A percentile compares a stretch with the other conserved stretches of the same genome.
phyloP scores from a whole-genome alignment of 129 eudicot genomes.

The Deinandra increscens region DNA sequence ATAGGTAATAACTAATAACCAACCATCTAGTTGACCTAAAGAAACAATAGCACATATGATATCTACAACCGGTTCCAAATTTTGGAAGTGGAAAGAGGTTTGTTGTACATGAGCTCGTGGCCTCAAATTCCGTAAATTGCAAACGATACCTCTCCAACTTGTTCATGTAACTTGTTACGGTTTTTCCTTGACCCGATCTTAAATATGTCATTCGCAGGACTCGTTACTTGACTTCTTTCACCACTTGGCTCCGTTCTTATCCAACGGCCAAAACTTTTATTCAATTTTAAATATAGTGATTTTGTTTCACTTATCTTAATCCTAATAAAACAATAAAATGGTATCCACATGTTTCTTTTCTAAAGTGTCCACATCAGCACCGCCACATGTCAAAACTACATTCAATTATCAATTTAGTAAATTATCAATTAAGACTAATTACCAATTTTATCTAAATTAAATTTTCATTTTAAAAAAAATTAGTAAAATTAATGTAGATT shows the following conservation, averaged over 20 bases:
- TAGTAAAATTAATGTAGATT: no score
- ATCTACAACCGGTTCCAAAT: not conserved
- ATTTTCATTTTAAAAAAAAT: no score
- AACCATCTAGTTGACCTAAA: no score
- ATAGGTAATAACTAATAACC: no score
- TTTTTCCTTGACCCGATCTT: constrained; percentile 26
- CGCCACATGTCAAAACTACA: no score
- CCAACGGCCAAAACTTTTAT: not conserved
- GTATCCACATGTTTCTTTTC: no score
- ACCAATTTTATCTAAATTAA: no score
- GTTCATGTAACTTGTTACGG: constrained; percentile 19
- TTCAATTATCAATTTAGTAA: no score
- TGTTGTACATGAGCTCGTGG: not conserved
- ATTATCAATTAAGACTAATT: no score
- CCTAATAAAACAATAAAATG: no score
- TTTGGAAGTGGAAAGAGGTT: not conserved
- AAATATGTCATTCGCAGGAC: constrained; percentile 18
- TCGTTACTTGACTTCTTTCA: not conserved
- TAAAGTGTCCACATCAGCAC: no score
- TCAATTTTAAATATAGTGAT: not conserved
- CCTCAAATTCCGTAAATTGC: constrained; percentile 35
- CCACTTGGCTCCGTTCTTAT: constrained; percentile 24
- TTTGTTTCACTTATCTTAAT: not conserved
- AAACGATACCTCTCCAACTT: constrained; percentile 30
- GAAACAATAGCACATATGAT: no score